Base-by-base conservation (phyloP, 495 filamentous ascomycete genomes). In the Massariosphaeria phaeospora region DNA sequence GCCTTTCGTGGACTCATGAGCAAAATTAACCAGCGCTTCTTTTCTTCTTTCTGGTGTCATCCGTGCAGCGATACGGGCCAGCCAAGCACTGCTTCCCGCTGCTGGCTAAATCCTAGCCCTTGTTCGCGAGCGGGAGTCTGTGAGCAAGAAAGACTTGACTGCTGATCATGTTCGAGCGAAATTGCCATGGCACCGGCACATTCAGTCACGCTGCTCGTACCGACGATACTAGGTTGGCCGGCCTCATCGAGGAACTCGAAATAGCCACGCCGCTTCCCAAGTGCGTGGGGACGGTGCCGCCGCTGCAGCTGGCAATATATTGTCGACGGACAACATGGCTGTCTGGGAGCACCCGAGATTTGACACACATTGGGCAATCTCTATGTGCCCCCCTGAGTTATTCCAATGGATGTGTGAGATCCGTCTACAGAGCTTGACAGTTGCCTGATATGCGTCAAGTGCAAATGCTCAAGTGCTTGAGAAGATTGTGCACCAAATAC, bases 41-140 rank as follows among this genome's bases (percentile, higher is more conserved):
- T 49, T 59, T 34, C 35, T 48, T 29, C 56, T 42, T 62, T 34
- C 59, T 50, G 59, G 54, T 48, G 48, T 63, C 48, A 63, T 63
- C 59, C 59, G 54, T 57, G 59, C 59, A 48, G 35, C 17, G 9
- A 38, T n/a, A 34, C 54, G 48, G 42, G 26, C 36, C 29, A 24
- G 50, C 54, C 55, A 63, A 50, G 38, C 29, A 46, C 30, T 17
- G 54, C 48, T 48, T 58, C 54, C 59, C 48, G 59, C 25, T n/a
- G n/a, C n/a, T 55, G 58, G 49, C 48, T 57, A 47, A 57, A 58
- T 36, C 34, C 34, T 21, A 23, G 6, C 3, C 34, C 12, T 3
- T 17, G 20, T 21, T 40, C 24, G 43, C 41, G 40, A 41, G 38
- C 56, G 56, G 48, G 56, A 54, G 49, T 47, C 55, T 52, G 55